Base-by-base conservation (phyloP, 2,329 filamentous ascomycete genomes). In the Emydomyces testavorans region DNA sequence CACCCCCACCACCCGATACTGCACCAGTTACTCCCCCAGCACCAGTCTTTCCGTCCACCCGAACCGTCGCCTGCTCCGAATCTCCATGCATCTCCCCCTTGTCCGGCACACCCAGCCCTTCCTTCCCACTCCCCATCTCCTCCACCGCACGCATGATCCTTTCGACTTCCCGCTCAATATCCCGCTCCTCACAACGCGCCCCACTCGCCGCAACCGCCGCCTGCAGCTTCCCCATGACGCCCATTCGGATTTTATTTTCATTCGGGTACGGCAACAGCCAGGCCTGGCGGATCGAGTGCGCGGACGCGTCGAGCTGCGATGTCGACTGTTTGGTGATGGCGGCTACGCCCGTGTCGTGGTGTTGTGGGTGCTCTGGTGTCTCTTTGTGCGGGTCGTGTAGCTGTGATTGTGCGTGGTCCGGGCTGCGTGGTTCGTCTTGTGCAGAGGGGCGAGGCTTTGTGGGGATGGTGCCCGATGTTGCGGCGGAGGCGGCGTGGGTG, bases 201-300 rank as follows among this genome's bases (percentile, higher is more conserved):
- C 85, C 58, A 70, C 92, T 57, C 69, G 78, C 61, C 46, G 73
- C 55, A 16, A 61, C 60, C 3, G 64, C 59, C 6, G 67, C 55
- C 49, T 71, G 67, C 34, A 71, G 57, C 50, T 69, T 67, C 1
- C 65, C 69, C 63, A 71, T 67, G n/a, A 69, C 50, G 1, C 69
- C 69, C 57, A 67, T 59, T 11, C 69, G 65, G 42, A 71, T 68
- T 26, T 63, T 60, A 20, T 69, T 65, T 24, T 69, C 67, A 51
- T 63, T 65, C 7, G 69, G 69, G 50, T 70, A 71, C 15, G 68
- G 65, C 39, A 70, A 52, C 58, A 67, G 64, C 52, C 67, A 68
- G 18, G 60, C 58, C 55, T 67, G 56, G 28, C 67, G 60, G 16
- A 65, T 59, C 54, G 62, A 55, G 42, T 64, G 60, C n/a, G 64